These are phyloP conservation scores for Podospora australis DNA, from an alignment of 495 filamentous ascomycete species.

Conservation along the genomic window DNA sequence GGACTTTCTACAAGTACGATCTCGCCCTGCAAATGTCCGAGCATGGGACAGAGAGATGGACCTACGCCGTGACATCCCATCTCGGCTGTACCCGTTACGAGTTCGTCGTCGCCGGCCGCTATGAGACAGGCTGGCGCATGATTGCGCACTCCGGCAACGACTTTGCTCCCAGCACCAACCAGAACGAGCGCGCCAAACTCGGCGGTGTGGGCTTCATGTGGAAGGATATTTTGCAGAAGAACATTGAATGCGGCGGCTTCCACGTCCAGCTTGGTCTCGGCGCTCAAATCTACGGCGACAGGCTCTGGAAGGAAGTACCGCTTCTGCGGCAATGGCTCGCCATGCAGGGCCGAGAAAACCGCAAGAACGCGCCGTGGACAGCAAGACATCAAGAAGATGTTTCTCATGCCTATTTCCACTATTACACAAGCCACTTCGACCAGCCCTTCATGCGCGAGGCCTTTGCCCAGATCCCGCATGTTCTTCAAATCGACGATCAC, in stretches of 20 bases:
- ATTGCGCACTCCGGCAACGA: constrained; percentile 94
- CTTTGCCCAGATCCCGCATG: constrained; percentile 94
- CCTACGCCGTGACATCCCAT: constrained; percentile 95
- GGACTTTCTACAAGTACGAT: constrained; percentile 95
- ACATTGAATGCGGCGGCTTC: constrained; percentile 91
- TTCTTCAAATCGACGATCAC: constrained; percentile 91
- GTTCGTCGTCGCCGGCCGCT: constrained; percentile 88
- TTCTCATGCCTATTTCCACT: constrained; percentile 94
- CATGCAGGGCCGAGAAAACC: constrained; percentile 83
- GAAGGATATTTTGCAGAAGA: constrained; percentile 98
- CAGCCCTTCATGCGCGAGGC: constrained; percentile 89
- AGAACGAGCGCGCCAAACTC: constrained; percentile 73
- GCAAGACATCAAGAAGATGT: constrained; percentile 92
- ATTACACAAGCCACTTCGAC: constrained; percentile 96
- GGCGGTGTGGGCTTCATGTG: constrained; percentile 94
- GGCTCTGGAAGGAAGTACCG: constrained; percentile 93
- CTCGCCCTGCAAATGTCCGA: constrained; percentile 90
- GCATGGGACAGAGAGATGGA: constrained; percentile 76
- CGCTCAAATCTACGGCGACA: constrained; percentile 92
- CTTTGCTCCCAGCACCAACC: constrained; percentile 78
- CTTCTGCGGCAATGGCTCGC: constrained; percentile 88
- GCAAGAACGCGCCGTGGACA: constrained; percentile 86
- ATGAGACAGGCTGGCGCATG: constrained; percentile 94
- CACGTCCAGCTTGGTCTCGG: constrained; percentile 88
- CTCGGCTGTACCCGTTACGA: constrained; percentile 95